Evolutionary conservation across 805 yeast species (phyloP).

Genomic region (Metschnikowia gelsemii): DNA sequence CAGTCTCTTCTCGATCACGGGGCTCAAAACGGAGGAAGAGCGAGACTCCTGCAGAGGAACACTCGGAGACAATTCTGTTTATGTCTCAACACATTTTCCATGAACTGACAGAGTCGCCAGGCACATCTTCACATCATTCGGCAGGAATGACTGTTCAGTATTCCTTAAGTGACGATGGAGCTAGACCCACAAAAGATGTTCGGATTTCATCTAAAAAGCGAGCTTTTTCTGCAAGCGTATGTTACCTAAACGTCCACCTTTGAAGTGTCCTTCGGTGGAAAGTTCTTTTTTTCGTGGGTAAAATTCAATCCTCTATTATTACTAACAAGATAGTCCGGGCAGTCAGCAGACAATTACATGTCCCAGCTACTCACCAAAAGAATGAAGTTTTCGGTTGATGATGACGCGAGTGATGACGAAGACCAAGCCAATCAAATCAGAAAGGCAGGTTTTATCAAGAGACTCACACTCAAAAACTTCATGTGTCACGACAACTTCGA

Average conservation of each 20-base stretch:
- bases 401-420: conserved; percentile 20
- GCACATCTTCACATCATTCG: background rate
- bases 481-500: conserved; percentile 89
- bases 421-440: conserved; percentile 18
- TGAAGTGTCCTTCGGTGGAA: no score
- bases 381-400: conserved; percentile 12
- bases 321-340: conserved; percentile 17
- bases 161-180: conserved; percentile 1
- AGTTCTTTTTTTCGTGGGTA: no score
- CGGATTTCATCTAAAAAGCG: conserved; percentile 3
- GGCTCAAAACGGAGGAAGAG: background rate
- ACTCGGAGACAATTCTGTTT: background rate
- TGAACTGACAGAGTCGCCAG: background rate
- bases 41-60: background rate
- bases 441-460: conserved; percentile 67
- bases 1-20: background rate
- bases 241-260: background rate
- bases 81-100: background rate
- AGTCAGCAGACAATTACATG: conserved; percentile 23
- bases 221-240: conserved; percentile 14
- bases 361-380: conserved; percentile 19
- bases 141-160: conserved; percentile 3
- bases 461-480: conserved; percentile 66
- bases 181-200: background rate
- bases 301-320: background rate